Conservation (phyloP, 2,329 filamentous ascomycete species). For the Purpureocillium takamizusanense region DNA sequence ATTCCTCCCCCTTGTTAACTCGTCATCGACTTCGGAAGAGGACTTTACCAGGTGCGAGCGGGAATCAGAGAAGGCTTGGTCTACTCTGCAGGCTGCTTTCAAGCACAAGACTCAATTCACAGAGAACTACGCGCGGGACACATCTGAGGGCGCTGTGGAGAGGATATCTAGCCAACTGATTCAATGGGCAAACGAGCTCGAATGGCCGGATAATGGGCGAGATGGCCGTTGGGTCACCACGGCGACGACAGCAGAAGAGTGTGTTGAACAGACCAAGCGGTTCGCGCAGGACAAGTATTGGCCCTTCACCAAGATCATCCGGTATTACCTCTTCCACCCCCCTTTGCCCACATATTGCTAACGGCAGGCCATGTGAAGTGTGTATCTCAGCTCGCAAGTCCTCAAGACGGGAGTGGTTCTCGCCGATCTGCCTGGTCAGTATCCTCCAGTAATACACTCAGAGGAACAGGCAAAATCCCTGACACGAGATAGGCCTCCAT, state of each 20-base stretch:
- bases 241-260: constrained; percentile 19
- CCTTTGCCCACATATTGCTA: background rate
- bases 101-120: constrained; percentile 16
- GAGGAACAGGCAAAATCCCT: too few species aligned
- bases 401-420: constrained; percentile 23
- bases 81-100: constrained; percentile 24
- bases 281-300: constrained; percentile 23
- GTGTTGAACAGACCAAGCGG: constrained; percentile 16
- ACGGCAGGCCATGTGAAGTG: constrained; percentile 7
- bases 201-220: constrained; percentile 16
- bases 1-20: constrained; percentile 14
- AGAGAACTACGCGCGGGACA: constrained; percentile 12
- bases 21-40: constrained; percentile 9
- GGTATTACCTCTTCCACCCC: constrained; percentile 8
- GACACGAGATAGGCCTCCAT: constrained; percentile 20
- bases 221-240: constrained; percentile 19
- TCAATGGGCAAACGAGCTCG: constrained; percentile 17
- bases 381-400: constrained; percentile 20
- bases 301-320: constrained; percentile 26
- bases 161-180: constrained; percentile 14
- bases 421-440: constrained; percentile 22
- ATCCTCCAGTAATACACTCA: too few species aligned
- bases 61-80: constrained; percentile 31
- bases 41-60: constrained; percentile 16
- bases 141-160: constrained; percentile 15